A percentile compares a stretch with the other conserved stretches of the same genome.
These are phyloP conservation scores for Sextonia rubra DNA, from an alignment of 164 flowering plant genomes.

Conservation along the genomic window DNA sequence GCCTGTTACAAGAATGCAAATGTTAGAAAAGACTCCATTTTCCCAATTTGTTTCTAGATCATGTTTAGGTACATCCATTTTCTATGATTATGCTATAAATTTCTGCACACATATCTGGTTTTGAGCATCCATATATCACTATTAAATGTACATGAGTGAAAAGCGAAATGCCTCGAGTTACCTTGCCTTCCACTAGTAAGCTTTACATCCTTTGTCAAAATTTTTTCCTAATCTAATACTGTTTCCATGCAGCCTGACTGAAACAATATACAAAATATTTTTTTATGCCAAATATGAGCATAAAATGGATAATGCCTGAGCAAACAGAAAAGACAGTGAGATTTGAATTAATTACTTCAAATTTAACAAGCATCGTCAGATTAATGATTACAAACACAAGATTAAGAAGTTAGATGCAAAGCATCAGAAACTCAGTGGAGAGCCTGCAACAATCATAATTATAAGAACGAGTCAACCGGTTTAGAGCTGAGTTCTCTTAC, in stretches of 20 bases:
- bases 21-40: not conserved
- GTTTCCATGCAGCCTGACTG: constrained; percentile 61
- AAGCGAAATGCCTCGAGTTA: constrained; percentile 1
- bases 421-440: too few relatives aligned
- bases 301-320: not conserved
- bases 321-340: not conserved
- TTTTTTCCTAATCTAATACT: constrained; percentile 49
- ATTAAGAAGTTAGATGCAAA: too few relatives aligned
- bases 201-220: constrained; percentile 52
- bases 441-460: too few relatives aligned
- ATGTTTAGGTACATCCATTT: too few relatives aligned
- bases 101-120: too few relatives aligned
- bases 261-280: constrained; percentile 9
- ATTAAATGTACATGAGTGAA: not conserved
- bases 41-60: not conserved
- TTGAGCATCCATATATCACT: too few relatives aligned
- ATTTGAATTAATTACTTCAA: not conserved
- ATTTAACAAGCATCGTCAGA: not conserved
- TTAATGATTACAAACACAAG: too few relatives aligned
- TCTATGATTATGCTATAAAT: too few relatives aligned
- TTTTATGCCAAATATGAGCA: not conserved
- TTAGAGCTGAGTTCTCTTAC: too few relatives aligned
- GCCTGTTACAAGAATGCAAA: not conserved
- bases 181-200: constrained; percentile 41
- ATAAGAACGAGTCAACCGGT: too few relatives aligned